These are phyloP conservation scores for Acmispon strigosus DNA, from an alignment of 306 rosid genomes.

Conservation along the genomic window DNA sequence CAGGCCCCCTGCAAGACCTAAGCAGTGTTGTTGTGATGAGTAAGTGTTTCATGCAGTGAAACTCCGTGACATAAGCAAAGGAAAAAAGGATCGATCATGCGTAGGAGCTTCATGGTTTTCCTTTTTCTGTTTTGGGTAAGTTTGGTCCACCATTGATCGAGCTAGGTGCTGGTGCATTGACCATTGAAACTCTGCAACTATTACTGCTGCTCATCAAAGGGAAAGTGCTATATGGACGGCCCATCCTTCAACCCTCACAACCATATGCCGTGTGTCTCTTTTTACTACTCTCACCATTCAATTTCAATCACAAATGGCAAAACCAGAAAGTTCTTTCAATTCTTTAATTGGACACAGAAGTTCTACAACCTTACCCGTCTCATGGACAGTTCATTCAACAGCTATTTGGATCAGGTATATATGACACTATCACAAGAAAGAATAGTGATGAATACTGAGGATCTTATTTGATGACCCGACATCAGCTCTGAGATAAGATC, in stretches of 20 bases:
- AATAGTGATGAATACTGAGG: too few species aligned
- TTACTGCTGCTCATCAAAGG: neutral
- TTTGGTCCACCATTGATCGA: slow-evolving; percentile 13
- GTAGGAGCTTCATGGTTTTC: slow-evolving; percentile 3
- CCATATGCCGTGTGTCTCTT: neutral
- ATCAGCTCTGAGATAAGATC: too few species aligned
- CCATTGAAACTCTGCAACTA: neutral
- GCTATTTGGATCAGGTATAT: too few species aligned
- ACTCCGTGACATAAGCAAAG: slow-evolving; percentile 16
- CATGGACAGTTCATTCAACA: too few species aligned
- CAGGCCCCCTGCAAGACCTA: slow-evolving; percentile 28
- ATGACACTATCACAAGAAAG: too few species aligned
- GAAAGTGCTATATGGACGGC: neutral
- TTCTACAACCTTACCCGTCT: too few species aligned
- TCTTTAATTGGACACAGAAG: neutral
- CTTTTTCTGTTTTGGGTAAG: slow-evolving; percentile 19
- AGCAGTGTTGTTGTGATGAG: neutral
- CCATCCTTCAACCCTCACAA: neutral
- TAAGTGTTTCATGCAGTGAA: slow-evolving; percentile 19
- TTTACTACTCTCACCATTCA: neutral
- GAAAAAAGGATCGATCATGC: neutral
- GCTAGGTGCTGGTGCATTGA: neutral
- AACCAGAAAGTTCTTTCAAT: neutral
- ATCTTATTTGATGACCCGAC: too few species aligned
- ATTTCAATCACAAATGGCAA: neutral